Conservation (phyloP, 441 rosid genomes). For the Populus hybrid region DNA sequence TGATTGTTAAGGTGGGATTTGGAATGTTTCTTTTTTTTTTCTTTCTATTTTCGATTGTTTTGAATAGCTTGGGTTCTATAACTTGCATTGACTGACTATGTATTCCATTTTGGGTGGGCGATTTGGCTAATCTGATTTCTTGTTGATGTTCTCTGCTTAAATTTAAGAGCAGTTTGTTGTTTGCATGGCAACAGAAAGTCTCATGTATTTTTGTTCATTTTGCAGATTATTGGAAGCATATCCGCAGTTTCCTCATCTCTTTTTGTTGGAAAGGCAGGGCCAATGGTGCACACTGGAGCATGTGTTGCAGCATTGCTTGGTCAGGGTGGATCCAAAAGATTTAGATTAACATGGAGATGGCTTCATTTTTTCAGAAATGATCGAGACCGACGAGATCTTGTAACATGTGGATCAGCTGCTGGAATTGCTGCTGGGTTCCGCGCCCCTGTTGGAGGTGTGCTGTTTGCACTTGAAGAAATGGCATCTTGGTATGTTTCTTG, state of each 20-base stretch:
- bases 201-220: neutral
- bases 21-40: neutral
- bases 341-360: conserved; percentile 69
- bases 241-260: conserved; percentile 84
- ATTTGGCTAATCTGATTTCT: neutral
- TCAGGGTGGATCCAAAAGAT: conserved; percentile 79
- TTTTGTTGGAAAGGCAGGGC: conserved; percentile 87
- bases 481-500: conserved; percentile 63
- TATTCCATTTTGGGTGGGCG: neutral
- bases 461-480: conserved; percentile 90
- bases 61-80: neutral
- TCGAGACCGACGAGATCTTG: conserved; percentile 78
- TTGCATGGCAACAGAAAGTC: too few relatives aligned
- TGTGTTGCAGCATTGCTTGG: conserved; percentile 78
- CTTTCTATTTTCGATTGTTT: neutral
- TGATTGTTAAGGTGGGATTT: conserved; percentile 59
- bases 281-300: conserved; percentile 90
- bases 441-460: conserved; percentile 85
- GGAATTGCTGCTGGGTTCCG: conserved; percentile 90
- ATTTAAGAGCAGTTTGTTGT: neutral
- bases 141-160: neutral
- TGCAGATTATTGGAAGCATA: conserved; percentile 79
- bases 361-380: conserved; percentile 68
- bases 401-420: conserved; percentile 88
- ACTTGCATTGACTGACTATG: neutral